Evolutionary conservation across 805 yeast genomes (phyloP).

Genomic region (Pachysolen tannophilus): DNA sequence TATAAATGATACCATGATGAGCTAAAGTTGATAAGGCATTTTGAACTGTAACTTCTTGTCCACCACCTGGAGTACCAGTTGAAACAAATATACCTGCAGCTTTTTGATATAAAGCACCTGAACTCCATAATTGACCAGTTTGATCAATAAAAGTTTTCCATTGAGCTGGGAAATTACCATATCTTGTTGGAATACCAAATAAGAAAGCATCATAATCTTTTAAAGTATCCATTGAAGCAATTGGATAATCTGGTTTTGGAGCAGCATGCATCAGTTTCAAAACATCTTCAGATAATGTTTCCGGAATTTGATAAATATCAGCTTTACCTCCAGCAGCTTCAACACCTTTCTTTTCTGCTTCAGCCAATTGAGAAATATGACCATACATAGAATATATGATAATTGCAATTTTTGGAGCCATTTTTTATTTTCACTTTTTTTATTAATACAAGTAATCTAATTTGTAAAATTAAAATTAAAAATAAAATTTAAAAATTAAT

Average conservation of each 20-base stretch:
- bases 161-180: slow-evolving; percentile 69
- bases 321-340: slow-evolving; percentile 63
- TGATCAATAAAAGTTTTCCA: slow-evolving; percentile 68
- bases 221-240: slow-evolving; percentile 50
- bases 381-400: slow-evolving; percentile 64
- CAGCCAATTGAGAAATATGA: slow-evolving; percentile 65
- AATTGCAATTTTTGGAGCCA: too few species aligned
- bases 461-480: too few species aligned
- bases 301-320: slow-evolving; percentile 71
- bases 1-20: slow-evolving; percentile 72
- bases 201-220: slow-evolving; percentile 64
- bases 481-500: too few species aligned
- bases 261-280: slow-evolving; percentile 62
- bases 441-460: too few species aligned
- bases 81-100: slow-evolving; percentile 65
- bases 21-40: slow-evolving; percentile 49
- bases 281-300: slow-evolving; percentile 59
- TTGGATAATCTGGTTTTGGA: slow-evolving; percentile 45
- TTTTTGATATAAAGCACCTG: slow-evolving; percentile 64
- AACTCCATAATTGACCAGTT: slow-evolving; percentile 72
- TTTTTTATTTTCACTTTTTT: too few species aligned
- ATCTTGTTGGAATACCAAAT: slow-evolving; percentile 79
- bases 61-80: slow-evolving; percentile 67
- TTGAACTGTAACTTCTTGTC: slow-evolving; percentile 60
- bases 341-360: slow-evolving; percentile 60